Conservation (phyloP, 192 early-diverging fungal species). For the Backusella tarrabulga region DNA sequence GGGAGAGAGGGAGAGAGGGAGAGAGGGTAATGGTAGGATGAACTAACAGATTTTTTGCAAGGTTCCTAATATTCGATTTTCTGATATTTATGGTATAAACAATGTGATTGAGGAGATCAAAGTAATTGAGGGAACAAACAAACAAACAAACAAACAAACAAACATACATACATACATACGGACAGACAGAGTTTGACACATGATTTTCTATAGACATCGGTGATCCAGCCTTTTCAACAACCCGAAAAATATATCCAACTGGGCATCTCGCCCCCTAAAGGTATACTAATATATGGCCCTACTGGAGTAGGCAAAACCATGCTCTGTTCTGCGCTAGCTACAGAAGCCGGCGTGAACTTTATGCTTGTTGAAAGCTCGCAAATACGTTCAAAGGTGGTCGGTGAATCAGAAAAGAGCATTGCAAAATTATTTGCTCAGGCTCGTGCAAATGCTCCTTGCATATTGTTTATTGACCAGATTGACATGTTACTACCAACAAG, state of each 20-base stretch:
- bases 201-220: constrained; percentile 33
- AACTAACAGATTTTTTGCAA: constrained; percentile 21
- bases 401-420: constrained; percentile 88
- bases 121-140: constrained; percentile 32
- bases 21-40: not conserved
- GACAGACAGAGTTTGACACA: not conserved
- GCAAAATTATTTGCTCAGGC: constrained; percentile 82
- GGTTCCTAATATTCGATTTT: constrained; percentile 63
- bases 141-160: not conserved
- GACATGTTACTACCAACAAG: constrained; percentile 79
- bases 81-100: constrained; percentile 78
- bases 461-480: constrained; percentile 91
- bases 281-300: constrained; percentile 85
- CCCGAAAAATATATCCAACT: constrained; percentile 52
- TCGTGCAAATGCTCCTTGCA: constrained; percentile 79
- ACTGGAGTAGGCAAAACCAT: constrained; percentile 89
- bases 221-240: constrained; percentile 57
- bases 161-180: not conserved
- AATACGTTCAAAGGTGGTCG: constrained; percentile 90
- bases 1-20: not conserved
- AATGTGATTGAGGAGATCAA: constrained; percentile 60
- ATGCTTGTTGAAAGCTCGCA: constrained; percentile 85
- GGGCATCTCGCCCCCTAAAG: constrained; percentile 70
- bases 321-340: constrained; percentile 80
- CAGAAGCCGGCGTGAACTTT: constrained; percentile 77